phyloP scores from a whole-genome alignment of 192 early-diverging fungal genomes.

The Rhizophagus prolifer region DNA sequence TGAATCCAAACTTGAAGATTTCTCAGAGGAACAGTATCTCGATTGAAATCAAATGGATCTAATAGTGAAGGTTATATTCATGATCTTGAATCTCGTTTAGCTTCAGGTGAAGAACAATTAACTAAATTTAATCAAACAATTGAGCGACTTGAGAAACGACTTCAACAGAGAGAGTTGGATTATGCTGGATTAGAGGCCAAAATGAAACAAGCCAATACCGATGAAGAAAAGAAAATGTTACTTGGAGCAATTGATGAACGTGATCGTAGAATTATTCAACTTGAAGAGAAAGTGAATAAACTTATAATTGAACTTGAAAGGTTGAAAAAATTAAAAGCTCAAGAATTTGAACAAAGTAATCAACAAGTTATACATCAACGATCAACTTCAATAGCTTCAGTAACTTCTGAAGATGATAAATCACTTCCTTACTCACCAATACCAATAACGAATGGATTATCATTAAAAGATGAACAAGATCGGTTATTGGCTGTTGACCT shows the following conservation, averaged over 20 bases:
- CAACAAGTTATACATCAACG: background rate
- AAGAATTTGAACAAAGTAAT: background rate
- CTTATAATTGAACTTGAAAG: background rate
- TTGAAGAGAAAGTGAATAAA: constrained; percentile 16
- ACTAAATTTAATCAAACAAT: background rate
- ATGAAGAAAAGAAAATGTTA: constrained; percentile 2
- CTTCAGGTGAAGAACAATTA: constrained; percentile 18
- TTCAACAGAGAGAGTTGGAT: background rate
- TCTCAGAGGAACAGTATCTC: background rate
- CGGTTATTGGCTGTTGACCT: background rate
- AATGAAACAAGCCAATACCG: background rate
- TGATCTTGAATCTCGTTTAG: constrained; percentile 35
- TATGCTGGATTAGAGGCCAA: background rate
- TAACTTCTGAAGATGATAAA: background rate
- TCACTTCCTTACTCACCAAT: background rate
- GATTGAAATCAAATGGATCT: constrained; percentile 1
- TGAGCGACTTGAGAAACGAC: constrained; percentile 10
- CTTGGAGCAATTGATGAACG: background rate
- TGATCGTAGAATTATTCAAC: constrained; percentile 4
- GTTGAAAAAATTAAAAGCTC: background rate
- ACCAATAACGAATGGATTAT: background rate
- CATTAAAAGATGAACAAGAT: constrained; percentile 3
- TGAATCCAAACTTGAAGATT: background rate
- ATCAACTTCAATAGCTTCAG: background rate
- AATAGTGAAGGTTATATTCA: constrained; percentile 34